These are phyloP conservation scores for Penicillium lagena DNA, from an alignment of 495 filamentous ascomycete species.

Conservation along the genomic window DNA sequence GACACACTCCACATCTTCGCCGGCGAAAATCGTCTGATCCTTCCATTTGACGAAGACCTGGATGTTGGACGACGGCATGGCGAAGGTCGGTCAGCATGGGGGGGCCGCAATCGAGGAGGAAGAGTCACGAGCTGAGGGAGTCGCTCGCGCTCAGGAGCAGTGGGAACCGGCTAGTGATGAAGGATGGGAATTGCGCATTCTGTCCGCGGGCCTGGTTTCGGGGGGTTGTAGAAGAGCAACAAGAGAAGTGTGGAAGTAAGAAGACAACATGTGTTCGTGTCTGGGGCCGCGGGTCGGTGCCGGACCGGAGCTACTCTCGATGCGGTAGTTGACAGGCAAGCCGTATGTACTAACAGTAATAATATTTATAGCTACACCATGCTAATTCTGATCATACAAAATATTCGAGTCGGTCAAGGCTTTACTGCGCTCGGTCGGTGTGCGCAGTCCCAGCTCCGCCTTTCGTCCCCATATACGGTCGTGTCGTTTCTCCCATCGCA, in stretches of 20 bases:
- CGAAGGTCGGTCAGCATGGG: slow-evolving; percentile 32
- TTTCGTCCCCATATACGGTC: slow-evolving; percentile 68
- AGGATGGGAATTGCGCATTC: slow-evolving; percentile 13
- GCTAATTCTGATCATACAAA: slow-evolving; percentile 20
- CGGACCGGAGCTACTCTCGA: too few relatives aligned
- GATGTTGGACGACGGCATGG: slow-evolving; percentile 57
- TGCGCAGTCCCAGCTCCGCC: slow-evolving; percentile 65
- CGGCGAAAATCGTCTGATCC: slow-evolving; percentile 86
- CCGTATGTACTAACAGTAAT: too few relatives aligned
- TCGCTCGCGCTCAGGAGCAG: slow-evolving; percentile 6
- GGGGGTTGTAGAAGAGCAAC: slow-evolving; percentile 3
- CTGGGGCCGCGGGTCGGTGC: too few relatives aligned
- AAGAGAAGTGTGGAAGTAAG: background rate
- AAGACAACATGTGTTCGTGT: too few relatives aligned
- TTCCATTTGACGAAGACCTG: slow-evolving; percentile 93
- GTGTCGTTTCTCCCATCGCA: slow-evolving; percentile 74
- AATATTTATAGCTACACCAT: too few relatives aligned
- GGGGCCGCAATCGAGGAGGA: slow-evolving; percentile 10
- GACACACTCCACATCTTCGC: slow-evolving; percentile 86
- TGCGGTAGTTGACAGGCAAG: too few relatives aligned
- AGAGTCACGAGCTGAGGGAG: slow-evolving; percentile 7
- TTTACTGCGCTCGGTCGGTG: slow-evolving; percentile 19
- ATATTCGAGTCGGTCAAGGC: slow-evolving; percentile 16
- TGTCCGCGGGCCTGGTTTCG: slow-evolving; percentile 21
- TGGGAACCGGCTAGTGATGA: background rate